Evolutionary conservation across 2,329 filamentous ascomycete genomes (phyloP).

Genomic region (Colletotrichum sp.): DNA sequence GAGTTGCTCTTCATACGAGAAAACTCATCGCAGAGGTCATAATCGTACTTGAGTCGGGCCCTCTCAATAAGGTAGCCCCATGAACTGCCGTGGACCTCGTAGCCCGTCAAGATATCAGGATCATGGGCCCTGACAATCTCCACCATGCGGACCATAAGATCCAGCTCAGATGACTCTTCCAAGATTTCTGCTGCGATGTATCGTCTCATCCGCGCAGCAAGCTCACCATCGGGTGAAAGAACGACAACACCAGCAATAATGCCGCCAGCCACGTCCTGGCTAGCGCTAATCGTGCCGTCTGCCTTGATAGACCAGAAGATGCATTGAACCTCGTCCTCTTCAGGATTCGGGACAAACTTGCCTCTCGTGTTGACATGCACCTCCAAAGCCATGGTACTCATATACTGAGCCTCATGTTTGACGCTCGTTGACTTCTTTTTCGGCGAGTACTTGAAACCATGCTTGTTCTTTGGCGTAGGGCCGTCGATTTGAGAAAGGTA

Average conservation of each 20-base stretch:
- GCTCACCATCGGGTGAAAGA: slow-evolving; percentile 65
- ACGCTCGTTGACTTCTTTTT: slow-evolving; percentile 76
- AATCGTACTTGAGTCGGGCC: slow-evolving; percentile 84
- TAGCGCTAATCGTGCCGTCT: slow-evolving; percentile 65
- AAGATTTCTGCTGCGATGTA: slow-evolving; percentile 69
- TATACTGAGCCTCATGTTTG: slow-evolving; percentile 86
- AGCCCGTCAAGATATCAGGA: slow-evolving; percentile 92
- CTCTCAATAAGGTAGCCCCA: slow-evolving; percentile 97
- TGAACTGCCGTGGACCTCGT: slow-evolving; percentile 90
- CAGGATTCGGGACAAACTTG: slow-evolving; percentile 83
- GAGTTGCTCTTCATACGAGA: slow-evolving; percentile 86
- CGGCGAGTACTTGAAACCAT: slow-evolving; percentile 87
- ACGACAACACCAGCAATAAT: slow-evolving; percentile 75
- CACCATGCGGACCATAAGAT: slow-evolving; percentile 83
- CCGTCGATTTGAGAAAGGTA: slow-evolving; percentile 85
- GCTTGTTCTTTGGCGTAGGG: slow-evolving; percentile 79
- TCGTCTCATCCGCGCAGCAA: slow-evolving; percentile 66
- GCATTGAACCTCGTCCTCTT: slow-evolving; percentile 85
- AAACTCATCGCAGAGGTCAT: slow-evolving; percentile 88
- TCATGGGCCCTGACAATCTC: slow-evolving; percentile 84
- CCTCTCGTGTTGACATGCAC: slow-evolving; percentile 88
- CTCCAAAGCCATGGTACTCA: slow-evolving; percentile 96
- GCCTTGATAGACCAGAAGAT: slow-evolving; percentile 91
- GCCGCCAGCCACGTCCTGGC: slow-evolving; percentile 45
- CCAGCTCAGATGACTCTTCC: slow-evolving; percentile 80